Conservation (phyloP, 108 stramenopile genomes). For the Nannochloropsis gaditana region DNA sequence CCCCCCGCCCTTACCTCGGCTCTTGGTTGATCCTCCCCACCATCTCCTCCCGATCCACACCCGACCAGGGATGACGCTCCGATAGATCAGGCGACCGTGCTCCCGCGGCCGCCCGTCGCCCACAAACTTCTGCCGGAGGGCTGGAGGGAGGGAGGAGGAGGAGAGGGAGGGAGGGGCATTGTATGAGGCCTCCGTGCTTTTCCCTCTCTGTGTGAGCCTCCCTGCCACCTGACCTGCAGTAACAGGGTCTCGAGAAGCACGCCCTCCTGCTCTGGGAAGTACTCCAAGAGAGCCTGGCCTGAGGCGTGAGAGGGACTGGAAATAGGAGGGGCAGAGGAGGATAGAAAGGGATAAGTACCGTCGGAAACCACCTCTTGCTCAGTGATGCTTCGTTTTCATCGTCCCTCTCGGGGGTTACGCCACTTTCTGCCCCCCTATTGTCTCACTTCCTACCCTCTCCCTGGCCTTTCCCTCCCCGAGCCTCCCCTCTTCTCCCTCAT, state of each 20-base stretch:
- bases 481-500: too few relatives aligned
- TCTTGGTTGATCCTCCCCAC: not conserved
- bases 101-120: not conserved
- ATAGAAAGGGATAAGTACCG: not conserved
- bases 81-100: not conserved
- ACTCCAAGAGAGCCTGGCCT: not conserved
- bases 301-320: not conserved
- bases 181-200: not conserved
- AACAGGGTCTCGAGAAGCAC: not conserved
- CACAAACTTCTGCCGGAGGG: not conserved
- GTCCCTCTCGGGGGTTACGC: too few relatives aligned
- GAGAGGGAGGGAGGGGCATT: not conserved
- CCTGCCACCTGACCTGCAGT: not conserved
- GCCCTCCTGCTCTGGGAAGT: not conserved
- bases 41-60: not conserved
- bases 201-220: not conserved
- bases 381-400: too few relatives aligned
- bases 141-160: not conserved
- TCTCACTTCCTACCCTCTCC: too few relatives aligned
- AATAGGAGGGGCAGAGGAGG: not conserved
- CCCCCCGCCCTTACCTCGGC: not conserved
- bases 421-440: too few relatives aligned
- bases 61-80: not conserved
- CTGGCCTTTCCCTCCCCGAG: too few relatives aligned
- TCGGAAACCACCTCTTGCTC: too few relatives aligned